These are phyloP conservation scores for Dipodascopsis uninucleata DNA, from an alignment of 805 yeast genomes.

Conservation along the genomic window DNA sequence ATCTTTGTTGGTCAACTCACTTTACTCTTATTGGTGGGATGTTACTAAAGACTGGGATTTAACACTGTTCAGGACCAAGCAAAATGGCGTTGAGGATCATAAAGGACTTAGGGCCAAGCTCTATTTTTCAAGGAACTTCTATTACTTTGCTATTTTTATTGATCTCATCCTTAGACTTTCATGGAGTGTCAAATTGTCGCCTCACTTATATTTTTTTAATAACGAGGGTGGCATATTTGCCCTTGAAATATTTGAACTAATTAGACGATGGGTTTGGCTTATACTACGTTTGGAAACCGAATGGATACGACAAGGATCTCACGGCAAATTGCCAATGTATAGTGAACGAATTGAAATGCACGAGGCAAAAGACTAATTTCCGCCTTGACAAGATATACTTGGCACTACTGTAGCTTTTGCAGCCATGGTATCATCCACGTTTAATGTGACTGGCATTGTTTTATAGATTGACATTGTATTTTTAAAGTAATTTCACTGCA, in stretches of 20 bases:
- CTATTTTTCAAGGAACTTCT: slow-evolving; percentile 39
- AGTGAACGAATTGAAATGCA: slow-evolving; percentile 1
- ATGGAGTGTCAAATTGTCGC: slow-evolving; percentile 63
- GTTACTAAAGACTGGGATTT: slow-evolving; percentile 84
- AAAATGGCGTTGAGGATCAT: slow-evolving; percentile 3
- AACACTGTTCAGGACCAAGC: slow-evolving; percentile 44
- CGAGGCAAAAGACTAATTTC: slow-evolving; percentile 32
- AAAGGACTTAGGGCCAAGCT: slow-evolving; percentile 32
- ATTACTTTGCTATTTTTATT: slow-evolving; percentile 52
- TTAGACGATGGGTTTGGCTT: slow-evolving; percentile 89
- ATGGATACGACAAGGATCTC: slow-evolving; percentile 36
- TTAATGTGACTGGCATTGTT: too few species aligned
- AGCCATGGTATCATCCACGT: too few species aligned
- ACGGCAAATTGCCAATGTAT: slow-evolving; percentile 6
- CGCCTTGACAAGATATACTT: too few species aligned
- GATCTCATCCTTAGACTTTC: slow-evolving; percentile 70
- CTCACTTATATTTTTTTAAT: slow-evolving; percentile 33
- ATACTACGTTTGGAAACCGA: slow-evolving; percentile 81
- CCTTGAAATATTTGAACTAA: slow-evolving; percentile 68
- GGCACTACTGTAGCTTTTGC: too few species aligned
- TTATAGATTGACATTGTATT: too few species aligned
- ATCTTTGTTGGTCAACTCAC: slow-evolving; percentile 59
- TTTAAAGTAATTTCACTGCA: too few species aligned
- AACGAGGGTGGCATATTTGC: slow-evolving; percentile 59
- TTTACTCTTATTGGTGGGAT: slow-evolving; percentile 87